These are phyloP conservation scores for Scheffersomyces stambukii DNA, from an alignment of 1,139 yeast species.

Conservation along the genomic window DNA sequence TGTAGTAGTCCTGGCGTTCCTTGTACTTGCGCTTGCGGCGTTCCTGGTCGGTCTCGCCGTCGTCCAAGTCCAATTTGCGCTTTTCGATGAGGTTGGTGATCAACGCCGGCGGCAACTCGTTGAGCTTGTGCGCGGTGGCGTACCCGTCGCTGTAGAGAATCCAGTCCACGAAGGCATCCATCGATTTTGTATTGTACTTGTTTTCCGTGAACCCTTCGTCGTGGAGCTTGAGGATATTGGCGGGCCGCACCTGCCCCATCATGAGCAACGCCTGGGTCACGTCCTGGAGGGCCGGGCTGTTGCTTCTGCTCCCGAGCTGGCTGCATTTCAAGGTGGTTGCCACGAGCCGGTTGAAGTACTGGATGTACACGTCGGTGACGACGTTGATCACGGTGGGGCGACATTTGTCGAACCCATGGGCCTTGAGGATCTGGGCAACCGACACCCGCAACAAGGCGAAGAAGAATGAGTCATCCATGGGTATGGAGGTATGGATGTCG, in stretches of 20 bases:
- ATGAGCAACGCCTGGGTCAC: slow-evolving; percentile 57
- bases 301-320: slow-evolving; percentile 11
- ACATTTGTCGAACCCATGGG: slow-evolving; percentile 71
- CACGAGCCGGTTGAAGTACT: slow-evolving; percentile 48
- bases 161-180: slow-evolving; percentile 39
- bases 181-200: slow-evolving; percentile 34
- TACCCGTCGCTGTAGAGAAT: slow-evolving; percentile 22
- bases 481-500: too few relatives aligned
- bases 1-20: slow-evolving; percentile 38
- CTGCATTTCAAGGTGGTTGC: slow-evolving; percentile 31
- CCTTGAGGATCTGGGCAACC: slow-evolving; percentile 61
- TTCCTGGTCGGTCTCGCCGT: slow-evolving; percentile 27
- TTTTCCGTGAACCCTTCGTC: slow-evolving; percentile 13
- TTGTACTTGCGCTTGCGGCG: slow-evolving; percentile 20
- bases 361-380: slow-evolving; percentile 58
- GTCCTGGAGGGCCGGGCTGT: slow-evolving; percentile 48
- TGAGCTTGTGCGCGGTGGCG: slow-evolving; percentile 22
- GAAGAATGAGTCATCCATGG: slow-evolving; percentile 42
- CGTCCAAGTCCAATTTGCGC: slow-evolving; percentile 25
- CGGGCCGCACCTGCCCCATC: slow-evolving; percentile 50
- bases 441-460: slow-evolving; percentile 60
- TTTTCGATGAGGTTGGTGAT: slow-evolving; percentile 37
- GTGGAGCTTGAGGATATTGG: slow-evolving; percentile 11
- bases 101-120: slow-evolving; percentile 28
- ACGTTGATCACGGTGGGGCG: slow-evolving; percentile 59